These are phyloP conservation scores for Albifimbria verrucaria DNA, from an alignment of 2,329 filamentous ascomycete genomes.

Conservation along the genomic window DNA sequence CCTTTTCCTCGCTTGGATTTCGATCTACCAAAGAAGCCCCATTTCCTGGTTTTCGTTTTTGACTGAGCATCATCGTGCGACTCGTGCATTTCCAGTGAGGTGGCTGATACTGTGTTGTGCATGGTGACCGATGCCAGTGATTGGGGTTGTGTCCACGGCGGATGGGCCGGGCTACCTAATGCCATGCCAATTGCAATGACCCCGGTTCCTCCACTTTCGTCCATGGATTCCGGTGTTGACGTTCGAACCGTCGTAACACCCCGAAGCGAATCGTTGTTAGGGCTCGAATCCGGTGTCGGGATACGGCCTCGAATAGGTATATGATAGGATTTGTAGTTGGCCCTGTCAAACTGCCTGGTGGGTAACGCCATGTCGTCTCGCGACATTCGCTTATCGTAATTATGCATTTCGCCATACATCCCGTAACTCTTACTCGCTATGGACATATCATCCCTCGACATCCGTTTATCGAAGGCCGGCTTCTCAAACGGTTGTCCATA, in stretches of 20 bases:
- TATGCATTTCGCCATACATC: not conserved
- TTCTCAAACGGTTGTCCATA: slow-evolving; percentile 10
- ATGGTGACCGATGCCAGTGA: slow-evolving; percentile 27
- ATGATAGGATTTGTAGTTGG: slow-evolving; percentile 36
- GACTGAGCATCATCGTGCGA: slow-evolving; percentile 14
- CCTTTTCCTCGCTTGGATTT: slow-evolving; percentile 29
- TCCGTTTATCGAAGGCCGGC: slow-evolving; percentile 11
- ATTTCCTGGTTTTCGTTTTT: slow-evolving; percentile 51
- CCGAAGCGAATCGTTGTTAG: slow-evolving; percentile 23
- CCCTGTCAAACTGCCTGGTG: slow-evolving; percentile 21
- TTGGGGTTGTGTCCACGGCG: slow-evolving; percentile 20
- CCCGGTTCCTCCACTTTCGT: slow-evolving; percentile 24
- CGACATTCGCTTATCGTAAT: slow-evolving; percentile 41
- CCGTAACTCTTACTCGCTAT: not conserved
- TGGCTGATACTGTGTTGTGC: slow-evolving; percentile 21
- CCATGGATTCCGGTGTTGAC: slow-evolving; percentile 40
- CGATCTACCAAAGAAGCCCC: slow-evolving; percentile 54
- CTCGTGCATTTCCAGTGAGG: slow-evolving; percentile 12
- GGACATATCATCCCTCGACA: not conserved
- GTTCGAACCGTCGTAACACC: slow-evolving; percentile 32
- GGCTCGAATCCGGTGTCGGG: slow-evolving; percentile 41
- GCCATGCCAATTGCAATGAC: slow-evolving; percentile 67
- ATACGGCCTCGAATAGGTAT: slow-evolving; percentile 37
- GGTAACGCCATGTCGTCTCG: slow-evolving; percentile 37
- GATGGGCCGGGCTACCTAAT: slow-evolving; percentile 63